Evolutionary conservation across 2,329 filamentous ascomycete species (phyloP).

Genomic region (Dactylellina haptotyla): DNA sequence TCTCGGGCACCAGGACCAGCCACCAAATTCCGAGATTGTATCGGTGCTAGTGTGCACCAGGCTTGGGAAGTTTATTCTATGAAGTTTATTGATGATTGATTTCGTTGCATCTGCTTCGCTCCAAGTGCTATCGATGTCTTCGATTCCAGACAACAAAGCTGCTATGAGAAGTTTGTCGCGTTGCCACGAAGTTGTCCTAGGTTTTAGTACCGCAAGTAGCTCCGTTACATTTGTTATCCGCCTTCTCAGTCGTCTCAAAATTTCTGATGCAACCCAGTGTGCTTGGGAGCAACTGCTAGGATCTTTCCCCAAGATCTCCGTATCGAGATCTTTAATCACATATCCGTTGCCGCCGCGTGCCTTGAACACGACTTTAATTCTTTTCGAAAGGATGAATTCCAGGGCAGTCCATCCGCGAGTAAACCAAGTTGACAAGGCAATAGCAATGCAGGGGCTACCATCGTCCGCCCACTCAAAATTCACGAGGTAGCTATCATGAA

Average conservation of each 20-base stretch:
- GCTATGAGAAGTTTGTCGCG: conserved; percentile 56
- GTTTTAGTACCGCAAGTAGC: conserved; percentile 54
- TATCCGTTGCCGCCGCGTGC: background rate
- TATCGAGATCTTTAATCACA: conserved; percentile 41
- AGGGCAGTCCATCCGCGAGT: conserved; percentile 58
- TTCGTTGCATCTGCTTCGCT: conserved; percentile 19
- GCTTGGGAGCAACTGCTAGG: background rate
- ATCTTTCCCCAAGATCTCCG: conserved; percentile 27
- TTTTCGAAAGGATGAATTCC: conserved; percentile 55
- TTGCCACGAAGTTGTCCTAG: conserved; percentile 56
- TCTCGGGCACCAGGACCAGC: conserved; percentile 30
- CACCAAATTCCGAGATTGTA: conserved; percentile 16
- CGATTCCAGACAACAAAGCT: conserved; percentile 53
- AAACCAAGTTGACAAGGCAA: conserved; percentile 57
- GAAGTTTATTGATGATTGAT: conserved; percentile 3
- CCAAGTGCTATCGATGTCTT: background rate
- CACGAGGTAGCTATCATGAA: conserved; percentile 54
- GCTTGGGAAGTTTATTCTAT: background rate
- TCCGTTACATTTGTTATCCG: conserved; percentile 48
- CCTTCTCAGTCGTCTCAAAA: conserved; percentile 16
- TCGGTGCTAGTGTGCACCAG: conserved; percentile 19
- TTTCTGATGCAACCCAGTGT: conserved; percentile 21
- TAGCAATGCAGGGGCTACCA: conserved; percentile 55
- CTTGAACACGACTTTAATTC: conserved; percentile 50
- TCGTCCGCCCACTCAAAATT: conserved; percentile 55